Evolutionary conservation across 2,329 filamentous ascomycete species (phyloP).

Genomic region (Cercospora zeae-maydis): DNA sequence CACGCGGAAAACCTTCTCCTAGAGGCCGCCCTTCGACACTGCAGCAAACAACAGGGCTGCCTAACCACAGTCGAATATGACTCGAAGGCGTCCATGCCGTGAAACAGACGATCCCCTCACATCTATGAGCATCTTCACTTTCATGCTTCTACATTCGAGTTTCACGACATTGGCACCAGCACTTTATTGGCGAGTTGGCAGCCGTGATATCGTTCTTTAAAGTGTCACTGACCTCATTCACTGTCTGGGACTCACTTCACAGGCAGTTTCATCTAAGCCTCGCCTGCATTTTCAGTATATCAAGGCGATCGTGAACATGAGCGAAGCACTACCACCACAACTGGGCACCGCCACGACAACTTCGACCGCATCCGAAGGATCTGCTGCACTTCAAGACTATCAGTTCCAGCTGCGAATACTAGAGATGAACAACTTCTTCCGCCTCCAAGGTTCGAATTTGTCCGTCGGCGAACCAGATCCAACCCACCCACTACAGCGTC

Average conservation of each 20-base stretch:
- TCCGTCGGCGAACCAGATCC: background rate
- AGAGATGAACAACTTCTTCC: background rate
- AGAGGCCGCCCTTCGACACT: slow-evolving; percentile 9
- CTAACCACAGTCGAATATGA: background rate
- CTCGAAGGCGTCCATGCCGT: slow-evolving; percentile 6
- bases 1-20: background rate
- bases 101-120: background rate
- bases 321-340: background rate
- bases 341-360: background rate
- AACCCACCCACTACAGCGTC: background rate
- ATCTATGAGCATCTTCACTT: background rate
- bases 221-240: background rate
- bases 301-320: background rate
- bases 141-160: background rate
- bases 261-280: background rate
- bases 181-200: background rate
- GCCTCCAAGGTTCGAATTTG: background rate
- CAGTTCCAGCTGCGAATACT: background rate
- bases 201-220: background rate
- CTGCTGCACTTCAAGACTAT: background rate
- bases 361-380: background rate
- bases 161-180: background rate
- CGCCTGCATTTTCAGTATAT: background rate
- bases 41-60: slow-evolving; percentile 14
- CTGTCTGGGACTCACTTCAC: background rate